Conservation (phyloP, 2,329 filamentous ascomycete species). For the Ceratocystis colombiana region DNA sequence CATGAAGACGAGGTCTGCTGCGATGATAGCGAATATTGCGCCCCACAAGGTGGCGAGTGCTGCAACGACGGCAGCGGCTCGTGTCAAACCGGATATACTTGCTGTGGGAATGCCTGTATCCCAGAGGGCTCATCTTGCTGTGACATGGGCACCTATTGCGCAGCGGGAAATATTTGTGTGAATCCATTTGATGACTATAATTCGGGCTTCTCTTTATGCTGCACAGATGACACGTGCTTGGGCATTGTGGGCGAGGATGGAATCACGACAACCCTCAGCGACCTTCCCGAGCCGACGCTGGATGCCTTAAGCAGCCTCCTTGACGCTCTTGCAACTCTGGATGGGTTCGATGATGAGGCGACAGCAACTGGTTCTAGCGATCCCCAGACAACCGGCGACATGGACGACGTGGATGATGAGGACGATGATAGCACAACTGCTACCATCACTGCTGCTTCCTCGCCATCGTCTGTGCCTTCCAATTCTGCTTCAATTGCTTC, state of each 20-base stretch:
- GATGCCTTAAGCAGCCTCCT: neutral
- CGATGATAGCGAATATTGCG: neutral
- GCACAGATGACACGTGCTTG: conserved; percentile 9
- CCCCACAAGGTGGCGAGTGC: conserved; percentile 1
- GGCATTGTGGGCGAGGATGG: conserved; percentile 15
- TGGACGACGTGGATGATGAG: neutral
- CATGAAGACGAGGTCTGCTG: neutral
- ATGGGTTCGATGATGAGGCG: neutral
- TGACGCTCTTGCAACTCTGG: neutral
- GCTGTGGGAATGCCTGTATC: conserved; percentile 13
- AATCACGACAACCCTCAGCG: neutral
- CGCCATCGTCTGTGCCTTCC: neutral
- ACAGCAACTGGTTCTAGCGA: neutral
- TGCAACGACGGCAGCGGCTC: neutral
- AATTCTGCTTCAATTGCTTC: neutral
- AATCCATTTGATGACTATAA: neutral
- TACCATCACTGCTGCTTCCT: neutral
- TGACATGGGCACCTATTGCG: neutral
- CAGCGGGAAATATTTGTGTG: neutral
- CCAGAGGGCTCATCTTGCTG: neutral
- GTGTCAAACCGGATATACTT: neutral
- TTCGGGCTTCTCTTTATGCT: neutral
- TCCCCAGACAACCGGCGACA: neutral
- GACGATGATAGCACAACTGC: neutral
- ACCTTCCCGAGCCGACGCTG: neutral